Evolutionary conservation across 2,329 filamentous ascomycete species (phyloP).

Genomic region (Talaromyces piceae): DNA sequence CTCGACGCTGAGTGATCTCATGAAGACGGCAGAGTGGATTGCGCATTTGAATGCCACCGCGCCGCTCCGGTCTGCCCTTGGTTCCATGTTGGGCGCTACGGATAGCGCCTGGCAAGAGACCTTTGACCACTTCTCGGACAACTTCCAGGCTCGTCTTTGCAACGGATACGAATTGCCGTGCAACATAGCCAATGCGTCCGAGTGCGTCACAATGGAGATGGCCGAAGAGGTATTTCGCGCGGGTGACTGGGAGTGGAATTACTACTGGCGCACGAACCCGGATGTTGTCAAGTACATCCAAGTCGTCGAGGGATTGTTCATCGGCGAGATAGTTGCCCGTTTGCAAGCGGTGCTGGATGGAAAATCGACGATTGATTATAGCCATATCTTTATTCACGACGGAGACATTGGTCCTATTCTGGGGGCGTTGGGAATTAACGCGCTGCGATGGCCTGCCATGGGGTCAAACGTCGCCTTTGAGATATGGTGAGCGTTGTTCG

Average conservation of each 20-base stretch:
- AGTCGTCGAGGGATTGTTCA: slow-evolving; percentile 30
- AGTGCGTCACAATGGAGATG: slow-evolving; percentile 26
- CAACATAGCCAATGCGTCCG: slow-evolving; percentile 17
- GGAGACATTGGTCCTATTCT: slow-evolving; percentile 31
- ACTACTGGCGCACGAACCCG: slow-evolving; percentile 30
- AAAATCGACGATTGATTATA: slow-evolving; percentile 21
- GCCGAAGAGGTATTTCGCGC: slow-evolving; percentile 33
- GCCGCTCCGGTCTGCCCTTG: slow-evolving; percentile 22
- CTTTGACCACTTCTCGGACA: slow-evolving; percentile 35
- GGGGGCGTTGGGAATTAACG: slow-evolving; percentile 28
- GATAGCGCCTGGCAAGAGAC: slow-evolving; percentile 24
- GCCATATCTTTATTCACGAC: slow-evolving; percentile 32
- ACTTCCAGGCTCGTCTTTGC: slow-evolving; percentile 34
- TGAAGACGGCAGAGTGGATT: slow-evolving; percentile 28
- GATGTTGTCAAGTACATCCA: slow-evolving; percentile 31
- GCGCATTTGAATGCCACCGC: slow-evolving; percentile 28
- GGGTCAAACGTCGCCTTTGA: slow-evolving; percentile 33
- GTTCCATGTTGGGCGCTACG: slow-evolving; percentile 25
- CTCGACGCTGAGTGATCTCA: slow-evolving; percentile 17
- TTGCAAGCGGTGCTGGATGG: slow-evolving; percentile 22
- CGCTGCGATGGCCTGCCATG: slow-evolving; percentile 35
- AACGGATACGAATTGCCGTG: slow-evolving; percentile 34
- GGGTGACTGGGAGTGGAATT: slow-evolving; percentile 38
- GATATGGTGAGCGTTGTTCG: slow-evolving; percentile 24
- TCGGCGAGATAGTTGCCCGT: slow-evolving; percentile 28